Base-by-base conservation (phyloP, 1,284 basidiomycete species). In the Tausonia pullulans region DNA sequence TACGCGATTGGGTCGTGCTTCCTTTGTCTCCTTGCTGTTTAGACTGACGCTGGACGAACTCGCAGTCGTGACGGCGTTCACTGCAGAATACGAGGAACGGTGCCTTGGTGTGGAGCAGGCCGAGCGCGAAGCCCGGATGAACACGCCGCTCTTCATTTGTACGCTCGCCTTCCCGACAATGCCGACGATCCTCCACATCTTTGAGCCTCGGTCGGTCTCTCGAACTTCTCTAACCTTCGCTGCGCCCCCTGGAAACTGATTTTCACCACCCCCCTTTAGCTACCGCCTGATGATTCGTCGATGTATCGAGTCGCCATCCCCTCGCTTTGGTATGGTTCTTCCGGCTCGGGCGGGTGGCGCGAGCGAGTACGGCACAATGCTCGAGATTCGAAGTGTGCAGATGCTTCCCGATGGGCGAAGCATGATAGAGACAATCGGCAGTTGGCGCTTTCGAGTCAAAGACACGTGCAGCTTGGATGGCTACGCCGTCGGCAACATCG, bases 281-380 rank as follows among this genome's bases (percentile, higher is more conserved):
- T 85, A 97, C 74, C 85, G 92, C 10, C 81, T 97, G 50, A 95
- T 97, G 93, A 85, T 97, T 63, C 85, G 93, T 39, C 85, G 93
- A 4, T 92, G 88, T 73, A 84, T 97, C 61, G 86, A 90, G 69
- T 84, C 82, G 11, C 79, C 83, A 4, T 79, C 78, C 41, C 89
- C 88, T 11, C 79, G 80, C 39, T 96, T 98, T 74, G 94, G 94
- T 27, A 96, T 97, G 89, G 83, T 96, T 70, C 83, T 95, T 78
- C 84, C 85, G 0, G 78, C 79, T 2, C 77, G 81, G 52, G 66
- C 70, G 51, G 67, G 71, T 10, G 70, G 71, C 13, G 69, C 71
- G 0, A 74, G 77, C 66, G 75, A 78, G 65, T 97, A 88, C 75
- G 93, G 93, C 2, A 97, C 92, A 43, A 94, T 97, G 87, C 81